These are phyloP conservation scores for Acrasis kona DNA, from an alignment of 78 protist genomes.

Conservation along the genomic window DNA sequence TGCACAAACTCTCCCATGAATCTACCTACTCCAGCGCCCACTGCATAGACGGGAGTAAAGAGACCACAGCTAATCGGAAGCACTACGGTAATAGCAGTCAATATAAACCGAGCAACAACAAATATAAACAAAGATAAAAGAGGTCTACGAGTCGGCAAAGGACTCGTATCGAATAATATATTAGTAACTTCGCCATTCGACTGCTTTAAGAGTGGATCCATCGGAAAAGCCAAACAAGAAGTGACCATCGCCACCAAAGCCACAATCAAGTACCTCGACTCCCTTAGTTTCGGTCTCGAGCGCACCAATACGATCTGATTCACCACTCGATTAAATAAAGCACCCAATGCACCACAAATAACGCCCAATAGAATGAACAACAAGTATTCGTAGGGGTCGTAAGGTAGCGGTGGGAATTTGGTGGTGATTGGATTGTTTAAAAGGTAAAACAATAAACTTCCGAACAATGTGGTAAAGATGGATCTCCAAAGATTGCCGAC, in stretches of 20 bases:
- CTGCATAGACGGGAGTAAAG: slow-evolving; percentile 50
- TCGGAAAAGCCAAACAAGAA: neutral
- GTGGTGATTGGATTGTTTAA: neutral
- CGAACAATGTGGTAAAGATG: slow-evolving; percentile 45
- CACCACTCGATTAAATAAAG: neutral
- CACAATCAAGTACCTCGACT: neutral
- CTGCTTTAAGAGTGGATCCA: neutral
- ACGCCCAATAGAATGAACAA: slow-evolving; percentile 47
- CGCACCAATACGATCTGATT: neutral
- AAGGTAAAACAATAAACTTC: slow-evolving; percentile 32
- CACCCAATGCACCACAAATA: slow-evolving; percentile 45
- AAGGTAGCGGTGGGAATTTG: neutral
- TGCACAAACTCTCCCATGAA: slow-evolving; percentile 45
- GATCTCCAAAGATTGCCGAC: slow-evolving; percentile 40
- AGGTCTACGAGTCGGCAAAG: neutral
- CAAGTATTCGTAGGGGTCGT: slow-evolving; percentile 10
- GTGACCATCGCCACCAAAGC: neutral
- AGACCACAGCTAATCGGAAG: slow-evolving; percentile 60
- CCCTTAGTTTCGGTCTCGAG: neutral
- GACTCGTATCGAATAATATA: neutral
- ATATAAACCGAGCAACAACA: neutral
- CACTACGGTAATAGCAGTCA: slow-evolving; percentile 34
- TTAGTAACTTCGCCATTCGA: neutral
- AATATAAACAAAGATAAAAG: neutral
- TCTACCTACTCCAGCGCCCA: slow-evolving; percentile 66